Evolutionary conservation across 768 basidiomycete genomes (phyloP).

Genomic region (Serendipita sp.): DNA sequence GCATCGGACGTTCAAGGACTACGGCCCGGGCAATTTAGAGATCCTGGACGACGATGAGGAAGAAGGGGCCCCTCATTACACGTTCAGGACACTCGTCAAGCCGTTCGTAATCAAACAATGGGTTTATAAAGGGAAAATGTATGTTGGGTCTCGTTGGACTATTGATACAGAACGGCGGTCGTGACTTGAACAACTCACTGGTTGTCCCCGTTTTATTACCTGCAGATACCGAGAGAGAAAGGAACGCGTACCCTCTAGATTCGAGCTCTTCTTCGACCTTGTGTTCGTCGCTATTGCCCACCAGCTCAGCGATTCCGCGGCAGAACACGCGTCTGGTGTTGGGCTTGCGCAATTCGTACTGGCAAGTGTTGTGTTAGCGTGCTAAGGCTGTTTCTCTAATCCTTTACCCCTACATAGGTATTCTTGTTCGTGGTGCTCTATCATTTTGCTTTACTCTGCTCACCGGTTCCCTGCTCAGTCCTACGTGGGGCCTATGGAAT

Average conservation of each 20-base stretch:
- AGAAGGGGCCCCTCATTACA: background rate
- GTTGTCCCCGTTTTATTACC: no score
- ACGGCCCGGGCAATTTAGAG: background rate
- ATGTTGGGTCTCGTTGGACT: background rate
- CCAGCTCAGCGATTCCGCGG: slow-evolving; percentile 19
- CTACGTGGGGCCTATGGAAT: slow-evolving; percentile 19
- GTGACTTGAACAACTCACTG: background rate
- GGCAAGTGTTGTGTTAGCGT: slow-evolving; percentile 7
- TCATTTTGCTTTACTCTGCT: slow-evolving; percentile 11
- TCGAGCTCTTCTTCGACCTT: slow-evolving; percentile 24
- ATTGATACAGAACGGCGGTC: background rate
- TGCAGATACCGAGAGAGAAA: slow-evolving; percentile 6
- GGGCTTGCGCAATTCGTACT: slow-evolving; percentile 14
- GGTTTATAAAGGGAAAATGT: slow-evolving; percentile 8
- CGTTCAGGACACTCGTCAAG: background rate
- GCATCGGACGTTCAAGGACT: background rate
- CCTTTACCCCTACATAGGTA: background rate
- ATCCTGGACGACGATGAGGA: slow-evolving; percentile 2
- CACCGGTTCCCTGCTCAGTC: slow-evolving; percentile 14
- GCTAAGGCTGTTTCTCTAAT: slow-evolving; percentile 8
- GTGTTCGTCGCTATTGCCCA: slow-evolving; percentile 21
- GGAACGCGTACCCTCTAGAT: slow-evolving; percentile 14
- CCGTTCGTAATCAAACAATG: slow-evolving; percentile 8
- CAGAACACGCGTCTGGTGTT: slow-evolving; percentile 14
- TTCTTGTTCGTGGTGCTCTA: slow-evolving; percentile 7